Base-by-base conservation (phyloP, 2,329 filamentous ascomycete species). In the Ophiosphaerella korrae region DNA sequence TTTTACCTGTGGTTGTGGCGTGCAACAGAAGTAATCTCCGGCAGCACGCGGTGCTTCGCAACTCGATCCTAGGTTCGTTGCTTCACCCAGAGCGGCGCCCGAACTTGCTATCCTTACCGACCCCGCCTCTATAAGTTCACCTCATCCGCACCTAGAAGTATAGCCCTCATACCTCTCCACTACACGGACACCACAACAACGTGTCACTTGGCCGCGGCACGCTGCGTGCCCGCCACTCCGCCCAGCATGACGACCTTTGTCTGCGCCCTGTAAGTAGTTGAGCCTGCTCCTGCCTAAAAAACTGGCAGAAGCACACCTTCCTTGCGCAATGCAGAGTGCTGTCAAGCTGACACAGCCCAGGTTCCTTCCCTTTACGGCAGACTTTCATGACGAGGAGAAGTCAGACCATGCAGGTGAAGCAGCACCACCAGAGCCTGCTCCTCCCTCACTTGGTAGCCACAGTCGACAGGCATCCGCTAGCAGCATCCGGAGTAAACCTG, bases 321-420 rank as follows among this genome's bases (percentile, higher is more conserved):
- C 5, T 16, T 35, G 18, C 2, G 11, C 11, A 24, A 23, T 8
- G 8, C 58, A 42, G 26, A 29, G 26, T 11, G 26, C 26, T 8
- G 11, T 8, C 23, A n/a, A 33, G 48, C 60, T 66, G 43, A 62
- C 45, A 42, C 31, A 5, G 5, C 42, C n/a, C 70, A 96, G 92
- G 50, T 96, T 96, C 71, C 84, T 97, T 32, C 93, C 93, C 31
- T 92, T 96, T 73, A 97, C 93, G 35, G 82, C 96, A 67, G 87
- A 96, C 74, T 97, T 97, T 74, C 70, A 78, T 46, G 42, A 44
- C 1, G 87, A 87, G 49, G 55, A 60, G 38, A 55, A 62, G 34
- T 53, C 54, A 24, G 43, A 45, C 39, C 44, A 84, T 84, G 63
- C 74, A 26, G 57, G 55, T 49, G 14, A 14, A 7, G 66, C 60